Evolutionary conservation across 192 early-diverging fungal species (phyloP).

Genomic region (Linnemannia zychae): DNA sequence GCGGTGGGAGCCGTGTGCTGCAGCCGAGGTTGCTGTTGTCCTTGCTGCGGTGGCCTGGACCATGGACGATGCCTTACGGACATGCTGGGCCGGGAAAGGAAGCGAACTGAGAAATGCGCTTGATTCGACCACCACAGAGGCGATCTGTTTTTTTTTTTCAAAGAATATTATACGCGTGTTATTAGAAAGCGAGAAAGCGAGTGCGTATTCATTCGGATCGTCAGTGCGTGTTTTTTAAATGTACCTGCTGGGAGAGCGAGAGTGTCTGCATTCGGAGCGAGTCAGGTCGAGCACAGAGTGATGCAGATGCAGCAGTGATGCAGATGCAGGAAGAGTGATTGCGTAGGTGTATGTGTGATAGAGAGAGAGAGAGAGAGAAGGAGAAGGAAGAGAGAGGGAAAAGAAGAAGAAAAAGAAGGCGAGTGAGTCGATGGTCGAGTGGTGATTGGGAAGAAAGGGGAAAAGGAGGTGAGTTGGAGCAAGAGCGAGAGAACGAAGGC

Average conservation of each 20-base stretch:
- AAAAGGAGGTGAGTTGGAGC: not conserved
- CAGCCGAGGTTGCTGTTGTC: not conserved
- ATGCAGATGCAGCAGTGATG: not conserved
- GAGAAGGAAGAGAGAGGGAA: too few species aligned
- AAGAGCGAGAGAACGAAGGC: not conserved
- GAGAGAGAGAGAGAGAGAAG: not conserved
- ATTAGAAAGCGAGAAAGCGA: not conserved
- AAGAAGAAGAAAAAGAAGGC: not conserved
- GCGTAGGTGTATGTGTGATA: too few species aligned
- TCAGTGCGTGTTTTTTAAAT: not conserved
- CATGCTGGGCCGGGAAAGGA: constrained; percentile 25
- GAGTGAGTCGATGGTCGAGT: not conserved
- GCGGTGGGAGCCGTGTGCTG: not conserved
- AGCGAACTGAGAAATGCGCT: constrained; percentile 34
- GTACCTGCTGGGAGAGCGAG: constrained; percentile 47
- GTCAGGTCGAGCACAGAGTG: not conserved
- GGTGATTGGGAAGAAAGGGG: not conserved
- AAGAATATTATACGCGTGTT: not conserved
- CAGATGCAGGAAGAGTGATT: not conserved
- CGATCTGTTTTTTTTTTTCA: constrained; percentile 33
- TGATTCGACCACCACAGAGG: constrained; percentile 40
- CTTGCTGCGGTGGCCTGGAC: constrained; percentile 18
- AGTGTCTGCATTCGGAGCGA: constrained; percentile 39
- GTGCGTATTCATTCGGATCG: not conserved
- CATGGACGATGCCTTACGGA: constrained; percentile 20